A percentile compares a stretch with the other conserved stretches of the same genome.
Conservation (phyloP, 331 rosid genomes). For the Cucumis variabilis region DNA sequence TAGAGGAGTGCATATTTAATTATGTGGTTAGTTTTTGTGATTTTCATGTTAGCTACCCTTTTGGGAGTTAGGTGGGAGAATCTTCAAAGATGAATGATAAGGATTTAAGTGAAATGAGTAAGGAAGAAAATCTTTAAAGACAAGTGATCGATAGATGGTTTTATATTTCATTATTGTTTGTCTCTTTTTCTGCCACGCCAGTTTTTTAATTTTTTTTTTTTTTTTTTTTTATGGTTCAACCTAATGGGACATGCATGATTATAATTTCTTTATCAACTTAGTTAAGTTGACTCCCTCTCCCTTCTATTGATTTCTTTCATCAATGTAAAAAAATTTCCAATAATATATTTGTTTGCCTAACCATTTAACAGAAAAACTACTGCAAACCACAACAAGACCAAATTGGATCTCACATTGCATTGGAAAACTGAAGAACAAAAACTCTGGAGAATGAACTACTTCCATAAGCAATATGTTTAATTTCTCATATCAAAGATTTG, state of each 20-base stretch:
- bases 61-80: neutral
- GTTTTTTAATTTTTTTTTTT: neutral
- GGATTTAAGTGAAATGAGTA: neutral
- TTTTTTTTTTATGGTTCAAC: neutral
- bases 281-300: neutral
- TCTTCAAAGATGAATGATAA: neutral
- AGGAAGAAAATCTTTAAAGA: neutral
- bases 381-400: neutral
- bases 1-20: neutral
- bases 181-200: neutral
- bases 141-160: neutral
- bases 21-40: neutral
- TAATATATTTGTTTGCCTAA: neutral
- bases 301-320: neutral
- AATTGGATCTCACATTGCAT: neutral
- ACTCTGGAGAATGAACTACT: neutral
- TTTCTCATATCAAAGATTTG: neutral
- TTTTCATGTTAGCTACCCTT: neutral
- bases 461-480: neutral
- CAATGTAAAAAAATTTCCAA: neutral
- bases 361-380: neutral
- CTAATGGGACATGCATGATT: neutral
- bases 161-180: neutral
- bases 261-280: neutral
- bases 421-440: neutral